These are phyloP conservation scores for Combretum micranthum DNA, from an alignment of 345 rosid species.

Conservation along the genomic window DNA sequence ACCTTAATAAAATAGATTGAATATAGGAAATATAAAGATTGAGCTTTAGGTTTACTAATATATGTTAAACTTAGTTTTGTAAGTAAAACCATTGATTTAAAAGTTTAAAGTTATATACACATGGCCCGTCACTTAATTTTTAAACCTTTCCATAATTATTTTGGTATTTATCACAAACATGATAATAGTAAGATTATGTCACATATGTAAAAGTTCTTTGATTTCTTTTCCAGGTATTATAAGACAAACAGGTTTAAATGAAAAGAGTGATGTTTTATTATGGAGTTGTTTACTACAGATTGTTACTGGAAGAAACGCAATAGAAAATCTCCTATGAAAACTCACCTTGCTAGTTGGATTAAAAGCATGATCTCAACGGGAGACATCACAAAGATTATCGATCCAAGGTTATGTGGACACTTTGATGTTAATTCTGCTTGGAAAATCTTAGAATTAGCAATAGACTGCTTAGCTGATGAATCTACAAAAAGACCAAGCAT, in stretches of 20 bases:
- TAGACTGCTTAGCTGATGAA: constrained; percentile 16
- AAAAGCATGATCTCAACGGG: constrained; percentile 14
- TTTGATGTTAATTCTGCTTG: constrained; percentile 22
- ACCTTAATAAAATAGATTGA: no score
- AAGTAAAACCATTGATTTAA: no score
- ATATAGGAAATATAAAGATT: no score
- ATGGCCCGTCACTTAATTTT: no score
- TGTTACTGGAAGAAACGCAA: constrained; percentile 24
- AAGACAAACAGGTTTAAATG: constrained; percentile 8
- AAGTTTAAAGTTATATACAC: no score
- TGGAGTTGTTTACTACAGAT: constrained; percentile 30
- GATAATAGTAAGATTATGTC: neutral
- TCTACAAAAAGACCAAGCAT: constrained; percentile 21
- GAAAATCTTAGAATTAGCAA: constrained; percentile 26
- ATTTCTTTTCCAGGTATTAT: constrained; percentile 12
- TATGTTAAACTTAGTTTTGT: no score
- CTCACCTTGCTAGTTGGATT: constrained; percentile 16
- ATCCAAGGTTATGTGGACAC: constrained; percentile 18
- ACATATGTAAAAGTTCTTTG: no score
- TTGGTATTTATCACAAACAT: neutral
- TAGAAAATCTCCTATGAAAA: constrained; percentile 3
- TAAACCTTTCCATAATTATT: neutral
- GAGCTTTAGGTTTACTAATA: no score
- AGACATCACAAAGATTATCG: constrained; percentile 21
- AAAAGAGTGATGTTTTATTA: constrained; percentile 36